Evolutionary conservation across 2,329 filamentous ascomycete species (phyloP).

Genomic region (Clarireedia monteithiana): DNA sequence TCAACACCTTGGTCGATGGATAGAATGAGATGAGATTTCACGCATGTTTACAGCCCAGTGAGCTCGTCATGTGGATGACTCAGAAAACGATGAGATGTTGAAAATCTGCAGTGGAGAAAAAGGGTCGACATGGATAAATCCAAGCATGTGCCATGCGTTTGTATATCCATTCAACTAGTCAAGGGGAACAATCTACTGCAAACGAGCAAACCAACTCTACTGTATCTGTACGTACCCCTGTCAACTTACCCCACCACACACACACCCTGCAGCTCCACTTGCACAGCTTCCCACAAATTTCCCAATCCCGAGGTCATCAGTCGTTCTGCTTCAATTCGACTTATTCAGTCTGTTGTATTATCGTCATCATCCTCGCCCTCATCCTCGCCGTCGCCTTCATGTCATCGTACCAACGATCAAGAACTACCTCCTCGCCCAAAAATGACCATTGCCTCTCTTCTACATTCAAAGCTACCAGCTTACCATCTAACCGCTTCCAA

Average conservation of each 20-base stretch:
- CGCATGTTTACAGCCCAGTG: neutral
- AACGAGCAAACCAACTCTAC: neutral
- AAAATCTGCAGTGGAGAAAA: neutral
- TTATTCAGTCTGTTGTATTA: too few relatives aligned
- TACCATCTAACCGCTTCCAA: constrained; percentile 7
- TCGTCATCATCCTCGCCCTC: too few relatives aligned
- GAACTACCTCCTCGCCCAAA: neutral
- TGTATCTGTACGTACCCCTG: too few relatives aligned
- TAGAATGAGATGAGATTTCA: neutral
- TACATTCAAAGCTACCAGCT: neutral
- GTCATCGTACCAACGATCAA: neutral
- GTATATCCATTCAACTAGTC: neutral
- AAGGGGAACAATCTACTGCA: neutral
- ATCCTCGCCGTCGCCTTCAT: neutral
- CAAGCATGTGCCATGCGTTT: neutral
- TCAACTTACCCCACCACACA: too few relatives aligned
- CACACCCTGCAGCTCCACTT: too few relatives aligned
- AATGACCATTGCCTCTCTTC: constrained; percentile 2
- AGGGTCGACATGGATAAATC: neutral
- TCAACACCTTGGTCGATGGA: neutral
- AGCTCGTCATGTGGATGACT: neutral
- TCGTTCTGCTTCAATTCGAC: too few relatives aligned
- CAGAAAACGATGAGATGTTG: neutral
- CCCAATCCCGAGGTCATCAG: neutral
- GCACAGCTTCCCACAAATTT: neutral